phyloP scores from a whole-genome alignment of 2,329 filamentous ascomycete species.

The Truncatella angustata region DNA sequence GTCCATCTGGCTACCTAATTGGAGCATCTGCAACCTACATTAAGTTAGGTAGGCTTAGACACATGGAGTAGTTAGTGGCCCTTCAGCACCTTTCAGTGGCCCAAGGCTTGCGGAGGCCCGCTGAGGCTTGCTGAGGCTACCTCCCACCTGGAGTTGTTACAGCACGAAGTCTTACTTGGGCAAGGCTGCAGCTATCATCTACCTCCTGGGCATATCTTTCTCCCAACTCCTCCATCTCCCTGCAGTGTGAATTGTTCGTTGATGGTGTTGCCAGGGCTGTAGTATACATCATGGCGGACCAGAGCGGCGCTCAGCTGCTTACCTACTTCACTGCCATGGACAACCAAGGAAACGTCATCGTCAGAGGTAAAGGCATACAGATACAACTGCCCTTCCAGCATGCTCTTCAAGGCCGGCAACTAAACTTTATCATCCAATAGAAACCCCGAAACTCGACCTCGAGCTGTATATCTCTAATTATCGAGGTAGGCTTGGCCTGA shows the following conservation, averaged over 20 bases:
- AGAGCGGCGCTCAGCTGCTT: slow-evolving; percentile 27
- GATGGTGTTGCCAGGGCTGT: neutral
- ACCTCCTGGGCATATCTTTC: too few species aligned
- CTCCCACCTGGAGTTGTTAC: too few species aligned
- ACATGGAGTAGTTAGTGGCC: too few species aligned
- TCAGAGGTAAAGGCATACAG: slow-evolving; percentile 49
- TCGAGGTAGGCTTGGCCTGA: slow-evolving; percentile 58
- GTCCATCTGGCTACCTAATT: too few species aligned
- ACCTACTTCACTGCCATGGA: slow-evolving; percentile 47
- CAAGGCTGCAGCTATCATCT: too few species aligned
- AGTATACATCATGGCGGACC: slow-evolving; percentile 34
- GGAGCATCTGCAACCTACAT: too few species aligned
- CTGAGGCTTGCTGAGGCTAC: too few species aligned
- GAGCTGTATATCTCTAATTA: slow-evolving; percentile 92
- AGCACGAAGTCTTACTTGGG: too few species aligned
- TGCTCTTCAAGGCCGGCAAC: neutral
- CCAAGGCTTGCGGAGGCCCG: too few species aligned
- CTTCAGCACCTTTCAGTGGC: too few species aligned
- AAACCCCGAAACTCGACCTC: slow-evolving; percentile 83
- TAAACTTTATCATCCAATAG: slow-evolving; percentile 38
- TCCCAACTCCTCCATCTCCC: neutral
- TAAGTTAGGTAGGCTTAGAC: too few species aligned
- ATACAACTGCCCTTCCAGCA: too few species aligned
- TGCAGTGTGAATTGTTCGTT: neutral
- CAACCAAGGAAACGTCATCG: slow-evolving; percentile 43